Conservation (phyloP, 2,329 filamentous ascomycete species). For the Nemania sp. region DNA sequence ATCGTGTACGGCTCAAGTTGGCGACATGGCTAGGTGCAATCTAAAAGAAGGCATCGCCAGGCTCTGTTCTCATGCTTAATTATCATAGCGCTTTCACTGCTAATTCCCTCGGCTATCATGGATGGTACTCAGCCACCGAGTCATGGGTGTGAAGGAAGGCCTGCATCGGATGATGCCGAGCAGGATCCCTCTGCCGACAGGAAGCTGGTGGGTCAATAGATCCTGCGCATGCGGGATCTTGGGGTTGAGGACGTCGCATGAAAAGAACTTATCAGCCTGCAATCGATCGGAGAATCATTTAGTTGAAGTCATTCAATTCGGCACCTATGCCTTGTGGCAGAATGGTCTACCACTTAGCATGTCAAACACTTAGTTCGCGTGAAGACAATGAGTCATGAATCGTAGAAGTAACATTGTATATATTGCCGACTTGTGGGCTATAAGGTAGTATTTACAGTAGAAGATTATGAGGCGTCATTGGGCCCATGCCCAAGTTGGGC, state of each 20-base stretch:
- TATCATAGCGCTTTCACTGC: too few relatives aligned
- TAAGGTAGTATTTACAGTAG: constrained; percentile 2
- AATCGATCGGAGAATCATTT: too few relatives aligned
- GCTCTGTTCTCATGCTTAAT: neutral
- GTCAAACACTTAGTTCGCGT: neutral
- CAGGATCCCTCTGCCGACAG: constrained; percentile 4
- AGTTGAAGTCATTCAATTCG: too few relatives aligned
- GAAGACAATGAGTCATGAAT: neutral
- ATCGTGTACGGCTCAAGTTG: too few relatives aligned
- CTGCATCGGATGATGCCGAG: constrained; percentile 11
- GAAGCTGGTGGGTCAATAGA: neutral
- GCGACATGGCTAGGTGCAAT: too few relatives aligned
- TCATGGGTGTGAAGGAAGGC: neutral
- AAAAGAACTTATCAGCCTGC: too few relatives aligned
- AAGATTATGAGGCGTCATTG: neutral
- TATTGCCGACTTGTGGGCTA: neutral
- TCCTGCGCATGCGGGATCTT: neutral
- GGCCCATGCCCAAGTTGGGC: neutral
- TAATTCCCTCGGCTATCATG: too few relatives aligned
- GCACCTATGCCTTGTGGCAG: too few relatives aligned
- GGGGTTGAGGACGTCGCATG: constrained; percentile 8
- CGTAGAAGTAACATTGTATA: neutral
- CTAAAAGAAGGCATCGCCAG: neutral
- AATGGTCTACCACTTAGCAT: neutral
- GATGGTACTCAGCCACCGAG: neutral